Base-by-base conservation (phyloP, 495 filamentous ascomycete species). In the Aspergillus mulundensis region DNA sequence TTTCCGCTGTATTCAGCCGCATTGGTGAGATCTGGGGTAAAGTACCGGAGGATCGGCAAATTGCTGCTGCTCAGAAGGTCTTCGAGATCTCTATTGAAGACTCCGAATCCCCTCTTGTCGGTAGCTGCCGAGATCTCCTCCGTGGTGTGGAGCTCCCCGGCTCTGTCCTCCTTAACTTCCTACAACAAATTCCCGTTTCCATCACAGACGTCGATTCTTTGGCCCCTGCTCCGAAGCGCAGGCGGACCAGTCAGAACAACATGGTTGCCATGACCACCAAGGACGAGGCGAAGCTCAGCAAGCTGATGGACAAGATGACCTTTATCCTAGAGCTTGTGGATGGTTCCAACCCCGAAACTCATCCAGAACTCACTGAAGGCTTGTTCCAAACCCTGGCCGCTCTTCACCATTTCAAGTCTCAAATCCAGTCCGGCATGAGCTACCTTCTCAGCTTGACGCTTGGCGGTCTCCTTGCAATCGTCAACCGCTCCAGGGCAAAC, bases 301-400 rank as follows among this genome's bases (percentile, higher is more conserved):
- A 78, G 38, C 76, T 82, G 6, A 77, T 96, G 61, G 82, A 81
- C 61, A 87, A 86, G 65, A 80, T 89, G 51, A 96, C 90, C 3
- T 85, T 96, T 59, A 87, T 96, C n/a, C 75, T 96, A 3, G 90
- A 97, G 65, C 73, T 97, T 12, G 77, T 97, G 12, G 90, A 96
- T 59, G 81, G 78, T 46, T 93, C 90, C 19, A 78, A 80, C 16
- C 84, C 88, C 1, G 84, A 83, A 57, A 75, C 81, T 16, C 86
- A 92, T 61, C 84, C 86, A 0, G 79, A 88, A 60, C 72, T 98
- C 32, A 77, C 95, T 3, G 81, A 81, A 56, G 84, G 82, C 39
- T 77, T 97, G 7, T 98, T 97, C 76, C 82, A 86, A 28, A 76
- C 87, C 0, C 79, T 98, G 38, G 84, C 82, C n/a, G 89, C 95